Base-by-base conservation (phyloP, 345 rosid genomes). In the Euphorbia pulcherrima region DNA sequence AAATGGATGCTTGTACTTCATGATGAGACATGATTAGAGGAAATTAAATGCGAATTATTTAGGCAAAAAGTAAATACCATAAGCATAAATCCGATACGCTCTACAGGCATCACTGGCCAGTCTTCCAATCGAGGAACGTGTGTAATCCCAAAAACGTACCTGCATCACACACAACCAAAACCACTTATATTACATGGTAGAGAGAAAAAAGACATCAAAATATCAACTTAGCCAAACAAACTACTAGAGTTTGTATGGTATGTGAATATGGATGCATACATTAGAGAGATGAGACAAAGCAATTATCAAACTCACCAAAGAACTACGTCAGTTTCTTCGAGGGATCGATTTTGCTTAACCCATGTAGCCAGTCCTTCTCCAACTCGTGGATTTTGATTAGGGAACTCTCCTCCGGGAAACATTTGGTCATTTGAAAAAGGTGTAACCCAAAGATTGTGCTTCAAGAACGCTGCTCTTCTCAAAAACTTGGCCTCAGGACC, bases 21-120 rank as follows among this genome's bases (percentile, higher is more conserved):
- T 9, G 48, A 44, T 26, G 60, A 26, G 60, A 58, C 62, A 24
- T 6, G 46, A 26, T 18, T 26, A 46, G 13, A 60, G 48, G 48
- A 17, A 18, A 33, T 30, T 55, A 65, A 67, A 44, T 52, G 57
- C n/a, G 37, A 35, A 59, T 28, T 3, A 53, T 30, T 4, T 30
- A 26, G 27, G 52, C 18, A 29, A 40, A 29, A 40, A 41, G 64
- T 47, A 28, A 18, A 68, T 84, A 92, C 96, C 97, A 84, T 78
- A n/a, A 92, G 90, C 67, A 79, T 84, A 77, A 92, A 92, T 64
- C 97, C 97, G 47, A 89, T 81, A 70, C 69, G 90, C 70, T 92
- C 97, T 33, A 84, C 94, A 0, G 96, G 96, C 97, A 89, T 89
- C 66, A 88, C 94, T 0, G 96, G 96, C 97, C 96, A 92, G 75